Base-by-base conservation (phyloP, 169 alveolate genomes). In the Plasmodium cynomolgi region DNA sequence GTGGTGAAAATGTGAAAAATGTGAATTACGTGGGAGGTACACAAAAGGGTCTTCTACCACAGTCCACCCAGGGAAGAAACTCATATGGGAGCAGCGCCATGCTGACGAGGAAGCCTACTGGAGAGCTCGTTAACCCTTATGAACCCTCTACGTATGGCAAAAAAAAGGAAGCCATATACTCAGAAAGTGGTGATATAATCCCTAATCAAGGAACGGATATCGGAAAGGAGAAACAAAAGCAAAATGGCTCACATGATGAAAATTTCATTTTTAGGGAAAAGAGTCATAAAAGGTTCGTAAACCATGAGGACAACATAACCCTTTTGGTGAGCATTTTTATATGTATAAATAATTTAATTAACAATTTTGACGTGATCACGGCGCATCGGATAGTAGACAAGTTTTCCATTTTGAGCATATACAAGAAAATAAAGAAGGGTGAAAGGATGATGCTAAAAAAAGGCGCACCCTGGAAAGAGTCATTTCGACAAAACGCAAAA, bases 311-410 rank as follows among this genome's bases (percentile, higher is more conserved):
- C 9, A 26, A 68, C 77, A 72, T 71, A 39, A 84, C 73, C 33
- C 9, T 74, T 26, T 68, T 85, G 17, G 15, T 85, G 37, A 85
- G 85, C 85, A 85, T 85, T 75, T 85, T 85, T 75, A 85, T 85
- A 33, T 85, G 93, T 50, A 77, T 85, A 77, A 85, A 85, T 56
- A 85, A 85, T 75, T 85, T 85, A 85, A 85, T 85, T 13, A 85
- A 85, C 39, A 85, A 85, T 74, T 74, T 50, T 74, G 93, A 85
- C 13, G 47, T 85, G 11, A 33, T 85, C 81, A 75, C 17, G 13
- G 83, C 85, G 17, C 85, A 75, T 58, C n/a, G 26, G 11, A 26
- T 85, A 41, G 41, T 85, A 44, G 85, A 85, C 54, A 23, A 9
- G 26, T 75, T 85, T 47, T 72, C 50, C 62, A 73, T 85, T 54